Percentiles rank a stretch among this genome's conserved stretches.
These are phyloP conservation scores for Mallotus repandus DNA, from an alignment of 441 rosid genomes.

Conservation along the genomic window DNA sequence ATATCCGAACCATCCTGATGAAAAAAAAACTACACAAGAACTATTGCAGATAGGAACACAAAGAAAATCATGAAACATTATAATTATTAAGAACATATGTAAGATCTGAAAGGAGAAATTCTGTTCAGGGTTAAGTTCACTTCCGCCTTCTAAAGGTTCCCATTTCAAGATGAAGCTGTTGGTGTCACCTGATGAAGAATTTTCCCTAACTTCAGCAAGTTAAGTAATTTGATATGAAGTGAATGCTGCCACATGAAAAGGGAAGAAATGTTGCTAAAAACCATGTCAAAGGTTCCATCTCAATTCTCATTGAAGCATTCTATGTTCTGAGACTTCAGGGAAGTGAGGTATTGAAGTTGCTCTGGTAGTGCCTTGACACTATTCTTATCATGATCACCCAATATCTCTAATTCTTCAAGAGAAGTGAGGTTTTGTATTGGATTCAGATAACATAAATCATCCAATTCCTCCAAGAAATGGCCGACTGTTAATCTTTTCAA, in stretches of 20 bases:
- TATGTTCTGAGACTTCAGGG: constrained; percentile 7
- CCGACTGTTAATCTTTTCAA: constrained; percentile 23
- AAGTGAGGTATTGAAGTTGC: constrained; percentile 26
- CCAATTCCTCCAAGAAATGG: constrained; percentile 23
- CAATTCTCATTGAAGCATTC: not conserved
- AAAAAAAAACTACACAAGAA: too few relatives aligned
- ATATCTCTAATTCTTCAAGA: constrained; percentile 5
- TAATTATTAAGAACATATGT: too few relatives aligned
- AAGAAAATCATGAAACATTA: too few relatives aligned
- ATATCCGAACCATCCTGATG: too few relatives aligned
- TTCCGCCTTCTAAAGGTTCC: too few relatives aligned
- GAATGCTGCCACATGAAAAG: not conserved
- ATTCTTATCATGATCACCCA: not conserved
- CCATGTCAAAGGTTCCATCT: constrained; percentile 26
- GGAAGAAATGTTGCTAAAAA: constrained; percentile 28
- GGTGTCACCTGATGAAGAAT: too few relatives aligned
- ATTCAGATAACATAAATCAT: constrained; percentile 23
- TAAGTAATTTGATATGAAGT: too few relatives aligned
- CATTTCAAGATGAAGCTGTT: too few relatives aligned
- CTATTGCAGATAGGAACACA: too few relatives aligned
- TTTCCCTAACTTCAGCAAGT: too few relatives aligned
- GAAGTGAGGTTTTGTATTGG: constrained; percentile 18
- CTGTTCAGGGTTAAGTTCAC: too few relatives aligned
- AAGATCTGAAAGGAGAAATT: too few relatives aligned
- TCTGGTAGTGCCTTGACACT: constrained; percentile 3